These are phyloP conservation scores for Arthroderma uncinatum DNA, from an alignment of 2,329 filamentous ascomycete species.

Conservation along the genomic window DNA sequence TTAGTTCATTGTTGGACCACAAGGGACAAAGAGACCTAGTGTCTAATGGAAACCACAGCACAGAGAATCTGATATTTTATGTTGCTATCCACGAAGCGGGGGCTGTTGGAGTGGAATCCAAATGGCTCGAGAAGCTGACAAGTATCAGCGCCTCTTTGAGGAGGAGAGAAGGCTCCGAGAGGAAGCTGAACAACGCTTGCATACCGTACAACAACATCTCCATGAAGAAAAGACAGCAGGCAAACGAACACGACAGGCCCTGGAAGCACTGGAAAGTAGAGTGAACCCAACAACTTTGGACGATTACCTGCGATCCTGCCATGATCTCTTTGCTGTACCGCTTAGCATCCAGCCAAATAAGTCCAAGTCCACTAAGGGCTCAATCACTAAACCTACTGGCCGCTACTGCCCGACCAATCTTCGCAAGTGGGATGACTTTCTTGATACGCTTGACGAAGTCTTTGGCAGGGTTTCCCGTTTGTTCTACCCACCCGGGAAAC, in stretches of 20 bases:
- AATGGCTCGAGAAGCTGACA: too few species aligned
- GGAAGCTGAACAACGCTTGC: neutral
- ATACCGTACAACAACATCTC: too few species aligned
- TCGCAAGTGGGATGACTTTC: neutral
- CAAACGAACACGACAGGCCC: too few species aligned
- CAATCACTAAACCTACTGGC: neutral
- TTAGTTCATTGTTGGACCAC: too few species aligned
- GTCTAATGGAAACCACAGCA: too few species aligned
- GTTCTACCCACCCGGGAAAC: neutral
- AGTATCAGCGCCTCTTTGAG: too few species aligned
- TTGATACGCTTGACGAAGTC: neutral
- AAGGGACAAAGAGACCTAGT: too few species aligned
- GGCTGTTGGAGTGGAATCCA: too few species aligned
- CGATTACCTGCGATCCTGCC: constrained; percentile 11
- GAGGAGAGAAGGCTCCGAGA: neutral
- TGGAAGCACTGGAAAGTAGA: neutral
- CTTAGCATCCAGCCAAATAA: constrained; percentile 11
- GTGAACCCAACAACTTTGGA: constrained; percentile 7
- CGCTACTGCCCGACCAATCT: constrained; percentile 2
- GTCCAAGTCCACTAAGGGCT: constrained; percentile 9
- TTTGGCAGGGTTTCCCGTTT: neutral
- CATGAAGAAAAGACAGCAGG: too few species aligned
- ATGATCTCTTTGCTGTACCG: constrained; percentile 9
- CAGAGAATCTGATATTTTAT: too few species aligned
- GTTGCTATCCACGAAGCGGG: too few species aligned